A percentile compares a stretch with the other conserved stretches of the same genome.
phyloP scores from a whole-genome alignment of 1,284 basidiomycete species.

The Sanghuangporus sanghuang region DNA sequence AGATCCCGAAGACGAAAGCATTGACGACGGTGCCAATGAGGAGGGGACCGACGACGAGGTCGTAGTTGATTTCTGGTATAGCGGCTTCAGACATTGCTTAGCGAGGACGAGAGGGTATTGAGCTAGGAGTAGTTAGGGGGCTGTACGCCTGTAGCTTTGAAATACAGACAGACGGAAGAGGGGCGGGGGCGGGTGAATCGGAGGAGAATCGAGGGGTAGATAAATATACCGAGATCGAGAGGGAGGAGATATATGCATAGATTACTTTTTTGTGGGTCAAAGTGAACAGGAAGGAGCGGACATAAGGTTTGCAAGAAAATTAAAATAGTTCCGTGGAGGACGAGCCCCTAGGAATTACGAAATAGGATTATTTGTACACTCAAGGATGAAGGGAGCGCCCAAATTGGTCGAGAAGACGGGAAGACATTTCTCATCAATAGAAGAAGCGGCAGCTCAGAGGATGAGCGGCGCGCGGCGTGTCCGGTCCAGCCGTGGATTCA shows the following conservation, averaged over 20 bases:
- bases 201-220: background rate
- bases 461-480: too few species aligned
- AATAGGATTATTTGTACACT: background rate
- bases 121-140: background rate
- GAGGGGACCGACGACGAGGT: slow-evolving; percentile 28
- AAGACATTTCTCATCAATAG: background rate
- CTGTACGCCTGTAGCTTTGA: slow-evolving; percentile 16
- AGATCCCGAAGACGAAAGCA: slow-evolving; percentile 26
- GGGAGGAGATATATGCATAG: background rate
- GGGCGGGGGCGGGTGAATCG: background rate
- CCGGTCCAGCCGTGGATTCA: too few species aligned
- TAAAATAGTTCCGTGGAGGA: background rate
- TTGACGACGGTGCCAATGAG: slow-evolving; percentile 33
- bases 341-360: background rate
- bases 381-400: background rate
- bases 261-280: background rate
- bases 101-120: slow-evolving; percentile 1
- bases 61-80: slow-evolving; percentile 25
- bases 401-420: background rate
- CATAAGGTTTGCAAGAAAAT: background rate
- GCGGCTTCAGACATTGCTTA: slow-evolving; percentile 12
- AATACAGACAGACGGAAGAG: background rate
- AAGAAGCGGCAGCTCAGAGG: background rate
- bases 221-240: background rate
- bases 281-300: background rate